Evolutionary conservation across 2,329 filamentous ascomycete species (phyloP).

Genomic region (Penicillium sp.): DNA sequence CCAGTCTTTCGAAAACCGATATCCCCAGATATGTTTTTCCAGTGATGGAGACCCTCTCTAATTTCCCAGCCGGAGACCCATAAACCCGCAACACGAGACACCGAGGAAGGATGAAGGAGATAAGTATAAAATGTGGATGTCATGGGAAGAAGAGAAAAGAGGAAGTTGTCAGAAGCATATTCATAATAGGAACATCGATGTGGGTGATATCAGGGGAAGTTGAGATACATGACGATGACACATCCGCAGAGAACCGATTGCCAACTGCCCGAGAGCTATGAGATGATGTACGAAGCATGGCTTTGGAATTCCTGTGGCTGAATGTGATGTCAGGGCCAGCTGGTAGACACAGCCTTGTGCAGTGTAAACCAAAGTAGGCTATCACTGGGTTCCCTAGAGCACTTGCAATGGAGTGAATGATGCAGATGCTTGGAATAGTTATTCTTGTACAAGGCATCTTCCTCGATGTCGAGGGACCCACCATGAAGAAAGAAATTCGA

Average conservation of each 20-base stretch:
- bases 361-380: background rate
- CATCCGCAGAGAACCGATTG: background rate
- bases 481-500: slow-evolving; percentile 9
- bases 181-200: slow-evolving; percentile 10
- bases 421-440: slow-evolving; percentile 12
- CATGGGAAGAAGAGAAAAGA: background rate
- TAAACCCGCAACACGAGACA: slow-evolving; percentile 23
- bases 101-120: slow-evolving; percentile 9
- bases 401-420: background rate
- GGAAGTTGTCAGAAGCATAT: slow-evolving; percentile 6
- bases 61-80: slow-evolving; percentile 28
- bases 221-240: background rate
- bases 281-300: background rate
- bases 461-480: slow-evolving; percentile 11
- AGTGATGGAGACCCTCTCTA: slow-evolving; percentile 38
- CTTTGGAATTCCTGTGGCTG: background rate
- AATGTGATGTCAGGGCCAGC: background rate
- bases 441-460: slow-evolving; percentile 30
- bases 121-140: background rate
- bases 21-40: slow-evolving; percentile 32
- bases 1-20: slow-evolving; percentile 20
- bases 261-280: background rate
- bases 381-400: background rate
- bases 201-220: slow-evolving; percentile 5
- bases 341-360: background rate